Conservation (phyloP, 768 basidiomycete genomes). For the Phallus indusiatus region DNA sequence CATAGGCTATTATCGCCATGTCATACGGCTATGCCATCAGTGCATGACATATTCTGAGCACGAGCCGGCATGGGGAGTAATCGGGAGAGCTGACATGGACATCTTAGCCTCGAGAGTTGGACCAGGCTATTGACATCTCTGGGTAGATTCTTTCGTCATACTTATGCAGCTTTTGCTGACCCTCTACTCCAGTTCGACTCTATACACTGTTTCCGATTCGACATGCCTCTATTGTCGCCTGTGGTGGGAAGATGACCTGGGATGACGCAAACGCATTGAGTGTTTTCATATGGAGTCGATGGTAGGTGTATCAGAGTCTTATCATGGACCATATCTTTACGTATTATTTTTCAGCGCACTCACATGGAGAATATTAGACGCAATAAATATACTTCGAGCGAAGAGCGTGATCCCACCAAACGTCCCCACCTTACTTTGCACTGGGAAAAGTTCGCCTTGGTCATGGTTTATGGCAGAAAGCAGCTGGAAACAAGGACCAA, state of each 20-base stretch:
- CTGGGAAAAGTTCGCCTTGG: slow-evolving; percentile 87
- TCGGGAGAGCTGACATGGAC: no score
- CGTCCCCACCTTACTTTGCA: slow-evolving; percentile 95
- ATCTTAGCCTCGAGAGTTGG: no score
- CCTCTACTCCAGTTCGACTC: slow-evolving; percentile 33
- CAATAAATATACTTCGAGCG: slow-evolving; percentile 85
- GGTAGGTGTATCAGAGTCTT: slow-evolving; percentile 39
- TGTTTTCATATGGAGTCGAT: slow-evolving; percentile 72
- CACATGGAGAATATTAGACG: slow-evolving; percentile 85
- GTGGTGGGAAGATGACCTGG: slow-evolving; percentile 85
- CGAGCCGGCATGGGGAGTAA: slow-evolving; percentile 68
- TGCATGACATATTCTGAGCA: slow-evolving; percentile 86
- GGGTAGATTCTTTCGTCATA: slow-evolving; percentile 36
- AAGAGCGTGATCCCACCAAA: slow-evolving; percentile 76
- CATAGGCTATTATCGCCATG: slow-evolving; percentile 69
- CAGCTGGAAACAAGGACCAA: slow-evolving; percentile 89
- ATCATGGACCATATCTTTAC: neutral
- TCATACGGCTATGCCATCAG: slow-evolving; percentile 87
- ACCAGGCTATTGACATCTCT: slow-evolving; percentile 65
- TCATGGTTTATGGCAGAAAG: slow-evolving; percentile 92
- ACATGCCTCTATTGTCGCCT: slow-evolving; percentile 65
- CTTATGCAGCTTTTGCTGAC: slow-evolving; percentile 26
- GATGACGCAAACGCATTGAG: slow-evolving; percentile 79
- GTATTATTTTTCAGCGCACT: slow-evolving; percentile 39
- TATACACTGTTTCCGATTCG: slow-evolving; percentile 76